These are phyloP conservation scores for Aspergillus fumigatiaffinis DNA, from an alignment of 2,329 filamentous ascomycete species.

Conservation along the genomic window DNA sequence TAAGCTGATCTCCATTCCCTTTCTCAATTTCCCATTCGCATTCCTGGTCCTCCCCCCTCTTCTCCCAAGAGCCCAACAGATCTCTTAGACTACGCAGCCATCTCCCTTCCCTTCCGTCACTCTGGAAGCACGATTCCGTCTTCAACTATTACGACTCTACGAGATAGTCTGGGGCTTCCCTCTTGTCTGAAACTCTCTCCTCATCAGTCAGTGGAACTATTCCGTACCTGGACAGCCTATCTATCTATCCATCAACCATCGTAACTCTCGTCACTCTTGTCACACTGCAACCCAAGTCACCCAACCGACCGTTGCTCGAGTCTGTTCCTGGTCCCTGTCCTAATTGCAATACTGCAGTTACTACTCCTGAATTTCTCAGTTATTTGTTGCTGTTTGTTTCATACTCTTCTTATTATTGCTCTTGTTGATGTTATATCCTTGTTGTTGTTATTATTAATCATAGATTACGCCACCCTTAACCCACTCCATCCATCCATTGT, in stretches of 20 bases:
- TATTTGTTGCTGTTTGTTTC: background rate
- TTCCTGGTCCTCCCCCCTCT: constrained; percentile 6
- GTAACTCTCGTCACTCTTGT: background rate
- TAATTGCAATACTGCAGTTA: background rate
- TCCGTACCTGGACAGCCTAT: background rate
- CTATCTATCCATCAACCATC: background rate
- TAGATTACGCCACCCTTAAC: constrained; percentile 20
- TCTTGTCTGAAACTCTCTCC: too few species aligned
- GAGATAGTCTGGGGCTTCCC: too few species aligned
- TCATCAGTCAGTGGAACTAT: background rate
- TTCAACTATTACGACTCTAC: too few species aligned
- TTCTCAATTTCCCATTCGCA: constrained; percentile 2
- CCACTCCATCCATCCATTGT: background rate
- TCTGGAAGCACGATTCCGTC: background rate
- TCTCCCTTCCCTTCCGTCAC: constrained; percentile 4
- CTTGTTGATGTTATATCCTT: constrained; percentile 1
- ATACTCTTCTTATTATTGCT: background rate
- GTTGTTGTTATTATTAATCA: constrained; percentile 13
- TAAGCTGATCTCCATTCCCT: background rate
- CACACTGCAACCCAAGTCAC: background rate
- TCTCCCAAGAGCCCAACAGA: too few species aligned
- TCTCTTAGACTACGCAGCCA: constrained; percentile 3
- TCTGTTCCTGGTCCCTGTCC: constrained; percentile 3
- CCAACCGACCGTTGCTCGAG: background rate
- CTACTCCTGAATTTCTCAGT: background rate